Base-by-base conservation (phyloP, 257 asterid genomes). In the Paulownia fortunei region DNA sequence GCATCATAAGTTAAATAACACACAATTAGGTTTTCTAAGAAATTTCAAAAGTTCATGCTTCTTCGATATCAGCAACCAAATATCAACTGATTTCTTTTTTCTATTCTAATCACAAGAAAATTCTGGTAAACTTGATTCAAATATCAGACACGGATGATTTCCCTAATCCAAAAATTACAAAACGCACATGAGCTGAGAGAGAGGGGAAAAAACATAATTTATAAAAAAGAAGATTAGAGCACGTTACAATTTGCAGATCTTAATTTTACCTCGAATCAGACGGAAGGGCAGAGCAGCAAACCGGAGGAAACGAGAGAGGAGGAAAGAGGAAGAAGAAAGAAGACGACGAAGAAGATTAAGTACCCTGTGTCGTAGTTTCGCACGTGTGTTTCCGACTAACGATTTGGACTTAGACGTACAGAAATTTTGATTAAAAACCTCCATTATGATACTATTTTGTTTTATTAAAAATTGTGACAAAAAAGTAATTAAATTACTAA, bases 201-300 rank as follows among this genome's bases (percentile, higher is more conserved):
- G 10, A 8, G 36, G 11, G 32, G 27, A 37, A 16, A 37, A 59
- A 30, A 32, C 1, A 21, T 18, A 37, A 27, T 7, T 15, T 19
- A 4, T 39, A 10, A 1, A 72, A 52, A 1, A 55, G 23, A 36
- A 37, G 26, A 55, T 15, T 4, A 52, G 21, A 16, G 32, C 46
- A 32, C 0, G 6, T 7, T 64, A 15, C 18, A 9, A 26, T 8
- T 41, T 24, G 44, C 8, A 59, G 30, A 13, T 37, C 16, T 3
- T 59, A 13, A 41, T 41, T 30, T 51, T 36, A 76, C 80, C 80
- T 76, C 15, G 58, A 66, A 23, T 54, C 69, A 23, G 46, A 34
- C 19, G 65, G 59, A 8, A 23, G 37, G 12, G 69, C 60, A 23
- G 58, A 16, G 74, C 21, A 51, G 59, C 52, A 8, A 52, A 52